These are phyloP conservation scores for Rugonectria rugulosa DNA, from an alignment of 2,329 filamentous ascomycete genomes.

Conservation along the genomic window DNA sequence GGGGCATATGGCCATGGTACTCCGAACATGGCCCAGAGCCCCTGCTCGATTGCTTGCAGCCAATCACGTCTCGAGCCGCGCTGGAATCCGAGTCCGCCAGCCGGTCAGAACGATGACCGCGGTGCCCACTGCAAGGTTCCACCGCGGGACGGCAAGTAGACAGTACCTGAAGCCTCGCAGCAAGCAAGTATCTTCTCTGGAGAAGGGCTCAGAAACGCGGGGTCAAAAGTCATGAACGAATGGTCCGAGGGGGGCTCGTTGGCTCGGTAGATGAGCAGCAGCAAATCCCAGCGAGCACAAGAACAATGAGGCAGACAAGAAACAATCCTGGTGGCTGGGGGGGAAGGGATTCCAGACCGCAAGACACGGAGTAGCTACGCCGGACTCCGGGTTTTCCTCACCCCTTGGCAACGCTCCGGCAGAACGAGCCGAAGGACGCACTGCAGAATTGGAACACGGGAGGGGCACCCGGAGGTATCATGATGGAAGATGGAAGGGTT, in stretches of 20 bases:
- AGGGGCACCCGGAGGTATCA: not conserved
- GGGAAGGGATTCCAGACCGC: not conserved
- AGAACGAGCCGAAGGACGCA: not conserved
- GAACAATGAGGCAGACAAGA: too few relatives aligned
- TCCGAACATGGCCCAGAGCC: not conserved
- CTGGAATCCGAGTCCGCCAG: not conserved
- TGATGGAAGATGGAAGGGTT: not conserved
- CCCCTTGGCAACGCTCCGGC: not conserved
- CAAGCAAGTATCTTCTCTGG: not conserved
- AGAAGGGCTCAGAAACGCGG: not conserved
- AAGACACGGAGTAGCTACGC: not conserved
- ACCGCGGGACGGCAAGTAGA: not conserved
- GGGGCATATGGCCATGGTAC: not conserved
- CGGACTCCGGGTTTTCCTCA: not conserved
- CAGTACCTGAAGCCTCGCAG: not conserved
- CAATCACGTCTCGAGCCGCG: slow-evolving; percentile 17
- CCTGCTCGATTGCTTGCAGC: not conserved
- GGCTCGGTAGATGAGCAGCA: not conserved
- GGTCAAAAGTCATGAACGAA: slow-evolving; percentile 6
- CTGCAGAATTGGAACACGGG: too few relatives aligned
- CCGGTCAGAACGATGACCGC: slow-evolving; percentile 14
- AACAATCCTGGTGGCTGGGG: not conserved
- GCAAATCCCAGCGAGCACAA: too few relatives aligned
- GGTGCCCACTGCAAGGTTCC: slow-evolving; percentile 3
- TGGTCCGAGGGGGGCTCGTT: not conserved